A percentile compares a stretch with the other conserved stretches of the same genome.
Evolutionary conservation across 1,284 basidiomycete species (phyloP).

Genomic region (Trichosporon faecale): DNA sequence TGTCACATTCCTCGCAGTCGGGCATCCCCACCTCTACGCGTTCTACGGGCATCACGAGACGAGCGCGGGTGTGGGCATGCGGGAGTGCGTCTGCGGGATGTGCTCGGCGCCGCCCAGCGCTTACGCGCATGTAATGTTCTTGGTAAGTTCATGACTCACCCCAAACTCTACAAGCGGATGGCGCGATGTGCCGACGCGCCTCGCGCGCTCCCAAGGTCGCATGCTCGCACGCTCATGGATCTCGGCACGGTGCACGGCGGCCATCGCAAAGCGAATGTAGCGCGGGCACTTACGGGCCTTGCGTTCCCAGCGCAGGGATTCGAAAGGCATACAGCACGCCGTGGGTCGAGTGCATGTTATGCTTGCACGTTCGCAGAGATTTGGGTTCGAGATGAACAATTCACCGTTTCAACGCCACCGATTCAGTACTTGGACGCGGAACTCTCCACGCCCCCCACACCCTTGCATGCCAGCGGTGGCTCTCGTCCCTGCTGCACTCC

Average conservation of each 20-base stretch:
- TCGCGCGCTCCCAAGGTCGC: no score
- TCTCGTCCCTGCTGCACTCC: neutral
- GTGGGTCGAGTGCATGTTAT: neutral
- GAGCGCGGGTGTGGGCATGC: neutral
- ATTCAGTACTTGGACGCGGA: conserved; percentile 1
- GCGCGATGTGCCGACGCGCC: neutral
- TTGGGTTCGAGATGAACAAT: neutral
- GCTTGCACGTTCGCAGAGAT: neutral
- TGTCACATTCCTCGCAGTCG: neutral
- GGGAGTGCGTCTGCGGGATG: neutral
- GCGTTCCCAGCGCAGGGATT: neutral
- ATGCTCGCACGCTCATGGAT: no score
- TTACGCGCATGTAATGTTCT: neutral
- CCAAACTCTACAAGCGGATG: neutral
- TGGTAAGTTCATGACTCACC: neutral
- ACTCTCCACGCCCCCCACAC: conserved; percentile 1
- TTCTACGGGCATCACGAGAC: neutral
- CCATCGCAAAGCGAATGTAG: neutral
- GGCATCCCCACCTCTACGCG: neutral
- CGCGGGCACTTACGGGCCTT: neutral
- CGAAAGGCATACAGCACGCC: neutral
- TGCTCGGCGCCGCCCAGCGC: neutral
- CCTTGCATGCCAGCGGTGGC: neutral
- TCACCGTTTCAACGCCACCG: neutral
- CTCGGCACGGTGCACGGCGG: neutral